Evolutionary conservation across 179 eudicot genomes (phyloP).

Genomic region (Silene noctiflora): DNA sequence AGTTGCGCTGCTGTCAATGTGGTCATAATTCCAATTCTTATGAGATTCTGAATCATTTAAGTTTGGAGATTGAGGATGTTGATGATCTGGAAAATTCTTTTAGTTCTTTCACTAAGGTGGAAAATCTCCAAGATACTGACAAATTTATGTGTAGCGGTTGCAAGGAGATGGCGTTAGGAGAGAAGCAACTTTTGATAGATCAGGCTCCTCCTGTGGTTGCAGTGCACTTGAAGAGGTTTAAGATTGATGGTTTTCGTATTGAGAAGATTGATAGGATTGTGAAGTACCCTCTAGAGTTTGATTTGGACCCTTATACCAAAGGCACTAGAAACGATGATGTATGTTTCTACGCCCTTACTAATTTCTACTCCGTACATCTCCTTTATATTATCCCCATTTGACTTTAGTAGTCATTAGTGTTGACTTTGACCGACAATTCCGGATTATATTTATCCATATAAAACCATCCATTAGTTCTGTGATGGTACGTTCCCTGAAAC

Average conservation of each 20-base stretch:
- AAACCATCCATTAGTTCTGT: neutral
- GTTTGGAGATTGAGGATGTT: constrained; percentile 81
- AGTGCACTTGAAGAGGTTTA: constrained; percentile 89
- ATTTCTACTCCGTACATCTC: too few relatives aligned
- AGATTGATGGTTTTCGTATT: constrained; percentile 56
- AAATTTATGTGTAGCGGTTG: constrained; percentile 59
- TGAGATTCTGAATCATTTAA: constrained; percentile 70
- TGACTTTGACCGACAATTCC: neutral
- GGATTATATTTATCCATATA: neutral
- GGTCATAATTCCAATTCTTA: constrained; percentile 71
- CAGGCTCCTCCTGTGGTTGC: constrained; percentile 64
- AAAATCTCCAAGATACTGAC: constrained; percentile 60
- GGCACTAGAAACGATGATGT: constrained; percentile 26
- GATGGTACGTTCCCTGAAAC: neutral
- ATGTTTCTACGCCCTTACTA: constrained; percentile 10
- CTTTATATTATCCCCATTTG: too few relatives aligned
- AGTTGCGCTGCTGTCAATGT: constrained; percentile 77
- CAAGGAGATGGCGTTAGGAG: constrained; percentile 59
- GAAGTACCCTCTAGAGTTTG: constrained; percentile 64
- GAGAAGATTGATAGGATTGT: constrained; percentile 75
- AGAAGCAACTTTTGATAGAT: constrained; percentile 78
- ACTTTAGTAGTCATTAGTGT: neutral
- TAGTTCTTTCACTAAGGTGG: constrained; percentile 79
- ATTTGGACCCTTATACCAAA: constrained; percentile 53
- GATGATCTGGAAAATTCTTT: constrained; percentile 53